Conservation (phyloP, 139 green algal genomes). For the Microglena sp. region DNA sequence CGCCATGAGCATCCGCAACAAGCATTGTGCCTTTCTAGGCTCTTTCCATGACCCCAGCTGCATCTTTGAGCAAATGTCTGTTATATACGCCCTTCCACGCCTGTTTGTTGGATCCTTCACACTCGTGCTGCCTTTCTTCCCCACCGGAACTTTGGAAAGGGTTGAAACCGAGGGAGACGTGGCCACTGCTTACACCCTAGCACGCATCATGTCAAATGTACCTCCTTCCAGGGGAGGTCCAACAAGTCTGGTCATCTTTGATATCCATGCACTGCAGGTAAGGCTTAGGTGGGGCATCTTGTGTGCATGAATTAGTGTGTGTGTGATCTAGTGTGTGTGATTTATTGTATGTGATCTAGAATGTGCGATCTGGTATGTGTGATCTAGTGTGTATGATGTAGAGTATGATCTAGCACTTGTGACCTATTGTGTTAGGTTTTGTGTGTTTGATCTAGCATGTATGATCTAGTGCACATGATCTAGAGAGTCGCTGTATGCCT, state of each 20-base stretch:
- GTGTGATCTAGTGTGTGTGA: too few species aligned
- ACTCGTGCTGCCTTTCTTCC: slow-evolving; percentile 97
- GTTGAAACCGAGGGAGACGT: slow-evolving; percentile 86
- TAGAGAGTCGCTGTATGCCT: too few species aligned
- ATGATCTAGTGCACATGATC: background rate
- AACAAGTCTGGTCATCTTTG: slow-evolving; percentile 90
- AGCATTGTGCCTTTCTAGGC: slow-evolving; percentile 93
- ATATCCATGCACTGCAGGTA: slow-evolving; percentile 95
- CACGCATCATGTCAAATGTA: slow-evolving; percentile 91
- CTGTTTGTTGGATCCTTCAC: slow-evolving; percentile 96
- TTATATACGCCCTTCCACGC: slow-evolving; percentile 92
- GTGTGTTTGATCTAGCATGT: too few species aligned
- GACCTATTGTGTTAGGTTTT: too few species aligned
- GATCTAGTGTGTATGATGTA: too few species aligned
- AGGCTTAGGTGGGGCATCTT: too few species aligned
- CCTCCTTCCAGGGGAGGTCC: slow-evolving; percentile 85
- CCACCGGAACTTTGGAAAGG: slow-evolving; percentile 80
- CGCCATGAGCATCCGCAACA: slow-evolving; percentile 78
- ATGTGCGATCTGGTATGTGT: too few species aligned
- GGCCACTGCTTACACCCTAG: slow-evolving; percentile 91
- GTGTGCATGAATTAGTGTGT: too few species aligned
- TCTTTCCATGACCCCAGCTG: slow-evolving; percentile 83
- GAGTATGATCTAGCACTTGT: too few species aligned
- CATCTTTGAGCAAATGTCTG: slow-evolving; percentile 94
- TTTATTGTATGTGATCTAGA: too few species aligned